Conservation (phyloP, 768 basidiomycete genomes). For the Leccinum aurantiacum region DNA sequence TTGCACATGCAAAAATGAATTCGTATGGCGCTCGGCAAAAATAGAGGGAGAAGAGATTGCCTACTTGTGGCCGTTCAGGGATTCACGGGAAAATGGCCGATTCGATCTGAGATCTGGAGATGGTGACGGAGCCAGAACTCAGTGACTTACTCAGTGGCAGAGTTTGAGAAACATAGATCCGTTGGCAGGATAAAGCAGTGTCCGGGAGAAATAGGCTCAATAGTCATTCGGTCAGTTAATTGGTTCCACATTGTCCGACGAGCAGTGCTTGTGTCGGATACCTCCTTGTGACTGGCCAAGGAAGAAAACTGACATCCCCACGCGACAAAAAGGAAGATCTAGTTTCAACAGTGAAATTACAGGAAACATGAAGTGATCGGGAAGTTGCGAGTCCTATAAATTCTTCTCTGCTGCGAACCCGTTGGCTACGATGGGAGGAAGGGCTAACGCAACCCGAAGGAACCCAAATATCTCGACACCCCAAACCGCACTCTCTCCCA, state of each 20-base stretch:
- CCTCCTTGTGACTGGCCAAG: neutral
- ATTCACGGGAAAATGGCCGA: slow-evolving; percentile 35
- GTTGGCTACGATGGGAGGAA: slow-evolving; percentile 11
- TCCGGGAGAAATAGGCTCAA: slow-evolving; percentile 26
- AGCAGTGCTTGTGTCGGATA: neutral
- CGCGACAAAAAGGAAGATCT: slow-evolving; percentile 18
- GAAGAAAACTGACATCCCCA: slow-evolving; percentile 10
- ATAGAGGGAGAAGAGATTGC: slow-evolving; percentile 35
- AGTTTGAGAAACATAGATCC: slow-evolving; percentile 34
- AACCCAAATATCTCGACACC: slow-evolving; percentile 22
- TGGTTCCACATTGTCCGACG: slow-evolving; percentile 15
- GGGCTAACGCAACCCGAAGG: slow-evolving; percentile 14
- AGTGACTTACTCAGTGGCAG: slow-evolving; percentile 9
- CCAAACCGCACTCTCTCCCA: slow-evolving; percentile 19
- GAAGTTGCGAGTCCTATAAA: slow-evolving; percentile 20
- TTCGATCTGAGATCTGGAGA: slow-evolving; percentile 34
- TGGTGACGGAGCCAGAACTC: slow-evolving; percentile 28
- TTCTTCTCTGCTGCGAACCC: slow-evolving; percentile 12
- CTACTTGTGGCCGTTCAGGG: slow-evolving; percentile 31
- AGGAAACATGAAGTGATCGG: slow-evolving; percentile 21
- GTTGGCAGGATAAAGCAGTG: slow-evolving; percentile 24
- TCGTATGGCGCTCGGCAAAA: slow-evolving; percentile 29
- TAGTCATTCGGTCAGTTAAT: neutral
- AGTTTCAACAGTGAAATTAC: slow-evolving; percentile 3
- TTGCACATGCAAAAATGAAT: slow-evolving; percentile 28